Evolutionary conservation across 2,329 filamentous ascomycete genomes (phyloP).

Genomic region (Paramyrothecium sp.): DNA sequence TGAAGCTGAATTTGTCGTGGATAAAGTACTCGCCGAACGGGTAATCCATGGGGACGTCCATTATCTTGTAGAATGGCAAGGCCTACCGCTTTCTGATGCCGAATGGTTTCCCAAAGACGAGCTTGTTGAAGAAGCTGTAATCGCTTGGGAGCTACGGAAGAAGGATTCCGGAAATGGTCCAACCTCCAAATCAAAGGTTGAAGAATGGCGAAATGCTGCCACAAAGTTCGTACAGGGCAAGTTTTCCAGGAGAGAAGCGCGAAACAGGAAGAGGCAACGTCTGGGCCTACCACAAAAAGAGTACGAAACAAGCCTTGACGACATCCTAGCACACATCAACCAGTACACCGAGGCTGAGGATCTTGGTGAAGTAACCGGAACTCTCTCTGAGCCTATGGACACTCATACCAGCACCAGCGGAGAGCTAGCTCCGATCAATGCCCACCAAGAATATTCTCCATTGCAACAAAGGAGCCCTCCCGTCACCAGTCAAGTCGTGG

Average conservation of each 20-base stretch:
- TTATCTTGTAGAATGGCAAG: conserved; percentile 37
- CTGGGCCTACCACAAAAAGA: conserved; percentile 29
- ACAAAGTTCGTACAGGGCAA: conserved; percentile 23
- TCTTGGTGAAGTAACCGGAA: background rate
- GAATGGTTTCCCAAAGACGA: conserved; percentile 51
- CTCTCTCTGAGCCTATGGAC: background rate
- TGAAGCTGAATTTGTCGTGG: conserved; percentile 47
- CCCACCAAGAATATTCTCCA: no score
- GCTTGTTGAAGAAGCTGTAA: conserved; percentile 35
- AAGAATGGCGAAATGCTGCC: conserved; percentile 32
- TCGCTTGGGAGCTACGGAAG: conserved; percentile 42
- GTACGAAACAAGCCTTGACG: conserved; percentile 14
- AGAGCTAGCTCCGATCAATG: no score
- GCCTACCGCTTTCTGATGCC: conserved; percentile 30
- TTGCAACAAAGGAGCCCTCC: no score
- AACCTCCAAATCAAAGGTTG: conserved; percentile 34
- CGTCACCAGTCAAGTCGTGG: no score
- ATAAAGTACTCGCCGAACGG: conserved; percentile 49
- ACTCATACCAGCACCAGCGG: no score
- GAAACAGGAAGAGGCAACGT: conserved; percentile 41
- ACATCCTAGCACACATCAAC: conserved; percentile 11
- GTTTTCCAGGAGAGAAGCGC: conserved; percentile 34
- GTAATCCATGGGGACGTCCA: conserved; percentile 17
- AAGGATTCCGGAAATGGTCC: conserved; percentile 29
- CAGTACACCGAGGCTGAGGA: background rate